These are phyloP conservation scores for Clarireedia homoeocarpa DNA, from an alignment of 2,329 filamentous ascomycete species.

Conservation along the genomic window DNA sequence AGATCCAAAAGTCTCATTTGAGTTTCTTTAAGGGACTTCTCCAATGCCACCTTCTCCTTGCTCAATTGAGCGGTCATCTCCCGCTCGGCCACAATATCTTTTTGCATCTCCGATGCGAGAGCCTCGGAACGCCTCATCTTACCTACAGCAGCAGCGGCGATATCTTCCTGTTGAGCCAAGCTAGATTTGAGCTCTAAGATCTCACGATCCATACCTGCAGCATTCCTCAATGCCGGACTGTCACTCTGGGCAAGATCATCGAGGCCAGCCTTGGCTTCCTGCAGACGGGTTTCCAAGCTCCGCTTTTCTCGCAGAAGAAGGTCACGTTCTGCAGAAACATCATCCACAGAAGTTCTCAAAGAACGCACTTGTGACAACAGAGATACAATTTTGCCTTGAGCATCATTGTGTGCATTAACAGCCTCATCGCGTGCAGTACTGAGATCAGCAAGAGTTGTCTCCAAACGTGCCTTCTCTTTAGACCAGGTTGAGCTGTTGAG, in stretches of 20 bases:
- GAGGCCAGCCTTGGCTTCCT: slow-evolving; percentile 80
- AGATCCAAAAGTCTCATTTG: slow-evolving; percentile 86
- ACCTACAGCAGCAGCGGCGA: slow-evolving; percentile 82
- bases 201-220: slow-evolving; percentile 80
- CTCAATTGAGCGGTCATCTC: slow-evolving; percentile 75
- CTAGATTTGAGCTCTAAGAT: slow-evolving; percentile 82
- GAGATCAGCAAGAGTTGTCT: slow-evolving; percentile 82
- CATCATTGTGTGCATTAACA: slow-evolving; percentile 86
- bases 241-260: slow-evolving; percentile 83
- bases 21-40: slow-evolving; percentile 84
- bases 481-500: slow-evolving; percentile 97
- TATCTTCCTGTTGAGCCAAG: slow-evolving; percentile 87
- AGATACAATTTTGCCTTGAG: slow-evolving; percentile 85
- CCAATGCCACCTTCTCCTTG: slow-evolving; percentile 81
- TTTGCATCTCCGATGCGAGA: slow-evolving; percentile 80
- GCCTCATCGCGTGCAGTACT: slow-evolving; percentile 91
- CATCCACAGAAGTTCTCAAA: slow-evolving; percentile 77
- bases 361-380: slow-evolving; percentile 83
- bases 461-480: slow-evolving; percentile 90
- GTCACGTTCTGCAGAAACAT: slow-evolving; percentile 78
- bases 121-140: slow-evolving; percentile 96
- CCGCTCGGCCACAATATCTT: slow-evolving; percentile 80
- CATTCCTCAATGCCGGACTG: slow-evolving; percentile 81
- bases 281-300: slow-evolving; percentile 72
- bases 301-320: slow-evolving; percentile 82